Conservation (phyloP, 2,329 filamentous ascomycete species). For the Aureobasidium mangrovei region DNA sequence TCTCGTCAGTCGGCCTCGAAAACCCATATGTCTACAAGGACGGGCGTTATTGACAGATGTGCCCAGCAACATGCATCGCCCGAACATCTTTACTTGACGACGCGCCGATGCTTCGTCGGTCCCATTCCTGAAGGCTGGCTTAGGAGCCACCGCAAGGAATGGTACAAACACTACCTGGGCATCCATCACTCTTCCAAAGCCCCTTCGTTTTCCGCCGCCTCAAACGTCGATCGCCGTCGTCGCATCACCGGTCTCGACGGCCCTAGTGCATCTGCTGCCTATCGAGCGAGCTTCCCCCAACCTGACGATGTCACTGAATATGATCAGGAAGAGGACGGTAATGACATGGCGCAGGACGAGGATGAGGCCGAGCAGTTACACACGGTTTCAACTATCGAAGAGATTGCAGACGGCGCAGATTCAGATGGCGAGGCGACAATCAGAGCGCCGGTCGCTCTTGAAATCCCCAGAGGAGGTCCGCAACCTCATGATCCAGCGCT, state of each 20-base stretch:
- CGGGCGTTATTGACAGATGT: neutral
- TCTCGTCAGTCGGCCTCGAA: constrained; percentile 13
- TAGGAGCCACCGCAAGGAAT: constrained; percentile 52
- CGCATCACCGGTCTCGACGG: constrained; percentile 34
- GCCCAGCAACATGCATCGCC: constrained; percentile 51
- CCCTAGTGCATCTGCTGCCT: constrained; percentile 31
- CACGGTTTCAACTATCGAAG: neutral
- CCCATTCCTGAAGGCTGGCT: constrained; percentile 59
- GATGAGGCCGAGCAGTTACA: constrained; percentile 21
- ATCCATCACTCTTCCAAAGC: constrained; percentile 36
- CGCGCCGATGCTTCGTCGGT: constrained; percentile 54
- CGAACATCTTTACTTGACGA: constrained; percentile 53
- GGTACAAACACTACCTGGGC: constrained; percentile 47
- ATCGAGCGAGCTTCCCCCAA: constrained; percentile 35
- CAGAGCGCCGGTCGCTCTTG: constrained; percentile 24
- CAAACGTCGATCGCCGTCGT: constrained; percentile 31
- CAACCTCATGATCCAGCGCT: constrained; percentile 6
- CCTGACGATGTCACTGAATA: constrained; percentile 24
- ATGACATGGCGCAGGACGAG: constrained; percentile 16
- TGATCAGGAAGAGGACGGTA: constrained; percentile 10
- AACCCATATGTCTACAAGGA: neutral
- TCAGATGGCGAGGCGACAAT: constrained; percentile 19
- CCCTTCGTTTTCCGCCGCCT: constrained; percentile 45
- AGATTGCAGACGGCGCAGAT: constrained; percentile 17
- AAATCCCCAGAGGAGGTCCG: constrained; percentile 22